phyloP scores from a whole-genome alignment of 192 early-diverging fungal species.

The Coemansia sp. region DNA sequence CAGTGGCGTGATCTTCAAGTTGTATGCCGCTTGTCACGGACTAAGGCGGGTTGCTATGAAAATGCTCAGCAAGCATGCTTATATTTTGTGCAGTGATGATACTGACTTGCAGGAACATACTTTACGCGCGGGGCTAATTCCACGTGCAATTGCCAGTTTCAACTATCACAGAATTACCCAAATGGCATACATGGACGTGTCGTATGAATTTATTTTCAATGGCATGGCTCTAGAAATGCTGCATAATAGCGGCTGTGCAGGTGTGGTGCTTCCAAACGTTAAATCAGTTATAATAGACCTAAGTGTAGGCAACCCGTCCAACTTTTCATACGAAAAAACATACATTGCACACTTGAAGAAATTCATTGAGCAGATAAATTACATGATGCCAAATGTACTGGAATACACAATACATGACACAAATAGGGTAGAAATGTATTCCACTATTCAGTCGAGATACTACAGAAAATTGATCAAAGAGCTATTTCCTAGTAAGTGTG shows the following conservation, averaged over 20 bases:
- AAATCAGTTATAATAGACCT: not conserved
- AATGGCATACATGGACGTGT: not conserved
- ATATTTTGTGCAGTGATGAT: not conserved
- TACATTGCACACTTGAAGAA: not conserved
- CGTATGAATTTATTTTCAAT: conserved; percentile 3
- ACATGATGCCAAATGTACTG: not conserved
- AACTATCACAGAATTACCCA: not conserved
- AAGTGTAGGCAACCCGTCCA: not conserved
- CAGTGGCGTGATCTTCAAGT: not conserved
- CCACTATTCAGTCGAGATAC: not conserved
- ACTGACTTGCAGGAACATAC: not conserved
- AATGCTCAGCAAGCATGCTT: not conserved
- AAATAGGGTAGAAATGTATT: not conserved
- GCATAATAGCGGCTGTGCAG: not conserved
- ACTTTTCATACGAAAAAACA: not conserved
- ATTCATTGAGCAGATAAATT: not conserved
- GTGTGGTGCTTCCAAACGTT: not conserved
- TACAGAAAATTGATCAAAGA: not conserved
- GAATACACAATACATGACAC: not conserved
- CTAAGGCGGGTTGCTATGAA: not conserved
- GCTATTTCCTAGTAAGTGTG: not conserved
- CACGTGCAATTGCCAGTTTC: not conserved
- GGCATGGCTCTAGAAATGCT: not conserved
- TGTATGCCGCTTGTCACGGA: not conserved
- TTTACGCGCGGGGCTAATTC: not conserved